These are phyloP conservation scores for Viola pubescens DNA, from an alignment of 441 rosid genomes.

Conservation along the genomic window DNA sequence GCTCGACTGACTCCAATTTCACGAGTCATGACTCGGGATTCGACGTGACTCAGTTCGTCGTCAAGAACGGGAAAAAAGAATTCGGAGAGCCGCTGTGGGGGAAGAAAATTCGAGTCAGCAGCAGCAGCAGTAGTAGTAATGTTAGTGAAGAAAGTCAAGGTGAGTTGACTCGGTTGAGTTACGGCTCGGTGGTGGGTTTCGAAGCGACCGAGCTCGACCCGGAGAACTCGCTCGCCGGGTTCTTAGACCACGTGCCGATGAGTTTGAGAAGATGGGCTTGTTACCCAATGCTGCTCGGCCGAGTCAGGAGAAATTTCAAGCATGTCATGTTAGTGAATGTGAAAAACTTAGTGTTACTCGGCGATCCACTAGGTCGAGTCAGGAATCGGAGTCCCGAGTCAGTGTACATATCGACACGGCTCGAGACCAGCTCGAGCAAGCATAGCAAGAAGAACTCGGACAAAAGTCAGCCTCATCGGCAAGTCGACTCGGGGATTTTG, in stretches of 20 bases:
- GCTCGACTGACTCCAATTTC: conserved; percentile 18
- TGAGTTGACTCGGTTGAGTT: conserved; percentile 41
- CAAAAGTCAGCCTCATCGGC: conserved; percentile 20
- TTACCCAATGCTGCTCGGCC: conserved; percentile 85
- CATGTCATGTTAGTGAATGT: conserved; percentile 63
- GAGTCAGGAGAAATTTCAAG: conserved; percentile 65
- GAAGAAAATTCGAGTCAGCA: conserved; percentile 33
- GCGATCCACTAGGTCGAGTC: conserved; percentile 65
- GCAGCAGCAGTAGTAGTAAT: conserved; percentile 3
- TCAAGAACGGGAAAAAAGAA: conserved; percentile 37
- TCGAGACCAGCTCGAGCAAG: conserved; percentile 19
- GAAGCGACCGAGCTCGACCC: conserved; percentile 77
- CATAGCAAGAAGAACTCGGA: conserved; percentile 32
- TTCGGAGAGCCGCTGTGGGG: conserved; percentile 72
- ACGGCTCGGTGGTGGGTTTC: conserved; percentile 82
- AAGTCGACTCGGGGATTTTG: conserved; percentile 47
- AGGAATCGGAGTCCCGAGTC: conserved; percentile 55
- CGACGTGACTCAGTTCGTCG: conserved; percentile 39
- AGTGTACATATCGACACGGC: conserved; percentile 33
- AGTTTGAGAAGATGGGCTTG: conserved; percentile 77
- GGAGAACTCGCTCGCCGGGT: conserved; percentile 78
- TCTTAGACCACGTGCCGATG: conserved; percentile 58
- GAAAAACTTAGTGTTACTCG: conserved; percentile 38
- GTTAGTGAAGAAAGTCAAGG: not conserved
- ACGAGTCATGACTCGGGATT: conserved; percentile 35